phyloP scores from a whole-genome alignment of 23 red algal species.

The Gracilaria gracilis region DNA sequence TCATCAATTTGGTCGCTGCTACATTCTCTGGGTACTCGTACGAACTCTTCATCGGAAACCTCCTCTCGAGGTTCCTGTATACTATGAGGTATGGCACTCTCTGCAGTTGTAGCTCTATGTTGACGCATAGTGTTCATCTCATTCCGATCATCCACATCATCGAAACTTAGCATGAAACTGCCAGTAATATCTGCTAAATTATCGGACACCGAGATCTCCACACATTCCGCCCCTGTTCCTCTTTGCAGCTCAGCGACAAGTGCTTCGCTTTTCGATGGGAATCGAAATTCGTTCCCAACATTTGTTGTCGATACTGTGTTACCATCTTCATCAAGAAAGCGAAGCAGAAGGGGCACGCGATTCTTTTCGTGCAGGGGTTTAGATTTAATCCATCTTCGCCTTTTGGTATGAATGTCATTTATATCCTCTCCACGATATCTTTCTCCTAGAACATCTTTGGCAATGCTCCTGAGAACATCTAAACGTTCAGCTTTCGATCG shows the following conservation, averaged over 20 bases:
- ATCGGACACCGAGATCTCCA: background rate
- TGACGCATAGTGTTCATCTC: no score
- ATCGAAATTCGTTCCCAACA: conserved; percentile 52
- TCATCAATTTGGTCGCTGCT: no score
- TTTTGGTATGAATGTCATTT: background rate
- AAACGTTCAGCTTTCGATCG: conserved; percentile 29
- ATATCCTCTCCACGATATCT: background rate
- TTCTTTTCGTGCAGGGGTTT: conserved; percentile 43
- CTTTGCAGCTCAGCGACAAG: conserved; percentile 19
- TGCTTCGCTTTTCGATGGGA: conserved; percentile 29
- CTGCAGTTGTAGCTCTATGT: no score
- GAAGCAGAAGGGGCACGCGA: conserved; percentile 50
- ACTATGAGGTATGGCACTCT: no score
- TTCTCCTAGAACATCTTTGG: conserved; percentile 22
- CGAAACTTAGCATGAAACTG: background rate
- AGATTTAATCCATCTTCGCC: conserved; percentile 44
- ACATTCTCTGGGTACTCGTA: no score
- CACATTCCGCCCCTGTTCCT: conserved; percentile 39
- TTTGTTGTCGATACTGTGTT: conserved; percentile 25
- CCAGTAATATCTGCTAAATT: conserved; percentile 5
- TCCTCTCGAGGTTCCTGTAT: no score
- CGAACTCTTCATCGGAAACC: no score
- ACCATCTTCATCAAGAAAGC: conserved; percentile 37
- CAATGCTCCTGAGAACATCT: conserved; percentile 25
- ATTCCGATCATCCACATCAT: conserved; percentile 11